phyloP scores from a whole-genome alignment of 805 yeast species.

The Saturnispora saitoi region DNA sequence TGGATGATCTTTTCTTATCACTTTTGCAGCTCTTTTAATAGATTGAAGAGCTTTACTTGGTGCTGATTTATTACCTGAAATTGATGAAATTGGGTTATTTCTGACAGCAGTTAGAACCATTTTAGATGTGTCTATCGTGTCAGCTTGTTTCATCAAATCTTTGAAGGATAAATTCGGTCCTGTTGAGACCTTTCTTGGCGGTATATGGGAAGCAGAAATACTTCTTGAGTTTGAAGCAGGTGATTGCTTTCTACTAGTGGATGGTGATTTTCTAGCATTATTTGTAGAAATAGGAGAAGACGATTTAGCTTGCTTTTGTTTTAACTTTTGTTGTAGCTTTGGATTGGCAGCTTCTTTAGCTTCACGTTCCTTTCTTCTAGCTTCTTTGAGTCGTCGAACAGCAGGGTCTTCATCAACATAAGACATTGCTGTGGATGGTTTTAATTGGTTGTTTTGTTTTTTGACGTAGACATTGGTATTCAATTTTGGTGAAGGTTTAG shows the following conservation, averaged over 20 bases:
- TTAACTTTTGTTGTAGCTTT: slow-evolving; percentile 6
- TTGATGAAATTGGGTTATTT: neutral
- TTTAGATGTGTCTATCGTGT: slow-evolving; percentile 43
- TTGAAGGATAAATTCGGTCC: slow-evolving; percentile 47
- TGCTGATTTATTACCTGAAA: slow-evolving; percentile 5
- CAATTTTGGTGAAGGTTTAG: neutral
- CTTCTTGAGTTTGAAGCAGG: slow-evolving; percentile 3
- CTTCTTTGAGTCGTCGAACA: slow-evolving; percentile 58
- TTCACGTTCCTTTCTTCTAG: slow-evolving; percentile 48
- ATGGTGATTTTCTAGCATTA: neutral
- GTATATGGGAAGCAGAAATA: neutral
- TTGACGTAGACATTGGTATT: neutral
- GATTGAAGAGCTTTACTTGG: slow-evolving; percentile 13
- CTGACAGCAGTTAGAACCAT: slow-evolving; percentile 28
- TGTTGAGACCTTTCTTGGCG: slow-evolving; percentile 15
- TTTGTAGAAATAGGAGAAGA: neutral
- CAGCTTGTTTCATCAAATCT: slow-evolving; percentile 65
- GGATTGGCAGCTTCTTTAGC: slow-evolving; percentile 24
- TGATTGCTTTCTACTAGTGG: neutral
- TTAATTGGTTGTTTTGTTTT: slow-evolving; percentile 9
- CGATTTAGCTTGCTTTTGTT: neutral
- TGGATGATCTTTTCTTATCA: neutral
- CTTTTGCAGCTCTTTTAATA: slow-evolving; percentile 6
- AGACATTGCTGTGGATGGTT: neutral
- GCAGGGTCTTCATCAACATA: slow-evolving; percentile 52